Base-by-base conservation (phyloP, 495 filamentous ascomycete genomes). In the Annulohypoxylon moriforme region DNA sequence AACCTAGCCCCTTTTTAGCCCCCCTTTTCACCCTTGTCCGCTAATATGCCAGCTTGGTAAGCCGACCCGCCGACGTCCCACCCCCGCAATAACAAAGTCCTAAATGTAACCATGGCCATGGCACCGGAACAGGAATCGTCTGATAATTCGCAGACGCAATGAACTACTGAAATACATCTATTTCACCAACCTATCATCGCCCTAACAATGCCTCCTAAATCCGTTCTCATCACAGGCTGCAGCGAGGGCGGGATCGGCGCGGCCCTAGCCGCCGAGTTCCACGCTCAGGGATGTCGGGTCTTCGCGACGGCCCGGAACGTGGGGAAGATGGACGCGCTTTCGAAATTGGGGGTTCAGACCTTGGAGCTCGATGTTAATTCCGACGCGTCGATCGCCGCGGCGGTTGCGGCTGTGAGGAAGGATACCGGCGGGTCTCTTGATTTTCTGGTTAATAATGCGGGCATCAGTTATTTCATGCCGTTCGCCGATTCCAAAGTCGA, bases 391-490 rank as follows among this genome's bases (percentile, higher is more conserved):
- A 85, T 88, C 63, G 53, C 62, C 25, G 33, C 66, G 5, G 80
- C 81, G 4, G 78, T 81, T 7, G 74, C 79, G 4, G 36, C 9
- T 0, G 67, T 77, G 9, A 24, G 47, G 8, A 56, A 69, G 38
- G 52, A 40, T 5, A 62, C 63, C 0, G 56, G 25, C 27, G 56
- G 55, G 4, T 44, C 62, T 76, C 80, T 90, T 6, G 82, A 87
- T 55, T 75, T 84, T 20, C 79, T 90, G 5, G 75, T 90, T 47
- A 89, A 90, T 71, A 89, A 89, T 64, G 85, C 87, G 50, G 87
- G 84, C 16, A 53, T 69, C n/a, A 75, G 73, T 49, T 81, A 80
- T 31, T 64, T 72, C 64, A 81, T 83, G 74, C 85, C 81, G 10
- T 71, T 86, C 29, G 29, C 83, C 0, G 88, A 91, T 69, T 69